Evolutionary conservation across 176 grass and related monocot genomes (phyloP).

Genomic region (Phyllostachys edulis): DNA sequence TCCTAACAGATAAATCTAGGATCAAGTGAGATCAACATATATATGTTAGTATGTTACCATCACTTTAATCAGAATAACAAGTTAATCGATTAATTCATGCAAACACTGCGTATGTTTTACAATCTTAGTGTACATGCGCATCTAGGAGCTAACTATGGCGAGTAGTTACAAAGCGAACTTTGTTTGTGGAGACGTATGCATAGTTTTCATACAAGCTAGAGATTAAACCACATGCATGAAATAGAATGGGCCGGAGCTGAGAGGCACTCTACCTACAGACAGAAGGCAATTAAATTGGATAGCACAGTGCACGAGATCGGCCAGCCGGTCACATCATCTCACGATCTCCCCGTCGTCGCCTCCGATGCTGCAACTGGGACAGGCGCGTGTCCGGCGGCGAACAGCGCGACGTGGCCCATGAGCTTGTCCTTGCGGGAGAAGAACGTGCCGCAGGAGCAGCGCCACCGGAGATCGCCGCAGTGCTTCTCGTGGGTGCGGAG

Average conservation of each 20-base stretch:
- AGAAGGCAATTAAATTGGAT: background rate
- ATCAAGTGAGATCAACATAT: no score
- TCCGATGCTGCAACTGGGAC: background rate
- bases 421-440: slow-evolving; percentile 95
- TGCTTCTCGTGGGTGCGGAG: slow-evolving; percentile 89
- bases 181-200: background rate
- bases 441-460: slow-evolving; percentile 76
- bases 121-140: background rate
- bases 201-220: background rate
- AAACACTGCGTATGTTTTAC: background rate
- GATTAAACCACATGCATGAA: background rate
- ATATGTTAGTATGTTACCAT: background rate
- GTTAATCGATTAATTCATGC: background rate
- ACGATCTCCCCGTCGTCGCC: background rate
- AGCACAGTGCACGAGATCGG: background rate
- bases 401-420: slow-evolving; percentile 61
- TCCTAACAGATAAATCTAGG: no score
- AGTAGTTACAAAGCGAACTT: background rate
- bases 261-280: background rate
- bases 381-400: slow-evolving; percentile 50
- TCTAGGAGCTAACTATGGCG: background rate
- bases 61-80: background rate
- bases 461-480: slow-evolving; percentile 69
- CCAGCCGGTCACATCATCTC: background rate
- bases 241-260: background rate